A percentile compares a stretch with the other conserved stretches of the same genome.
These are phyloP conservation scores for Mycogone perniciosa DNA, from an alignment of 2,329 filamentous ascomycete genomes.

Conservation along the genomic window DNA sequence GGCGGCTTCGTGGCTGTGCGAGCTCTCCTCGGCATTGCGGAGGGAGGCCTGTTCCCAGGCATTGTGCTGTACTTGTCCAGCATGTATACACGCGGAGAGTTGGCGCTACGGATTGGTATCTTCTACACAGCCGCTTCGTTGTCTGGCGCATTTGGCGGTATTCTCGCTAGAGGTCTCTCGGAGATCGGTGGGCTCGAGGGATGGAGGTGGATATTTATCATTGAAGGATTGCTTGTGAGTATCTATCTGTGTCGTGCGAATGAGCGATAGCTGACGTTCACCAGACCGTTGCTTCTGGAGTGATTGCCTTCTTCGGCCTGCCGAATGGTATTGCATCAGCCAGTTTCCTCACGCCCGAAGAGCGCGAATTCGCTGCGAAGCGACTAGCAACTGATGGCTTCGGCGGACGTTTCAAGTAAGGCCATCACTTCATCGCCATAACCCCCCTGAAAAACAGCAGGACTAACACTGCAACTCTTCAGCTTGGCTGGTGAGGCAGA, in stretches of 20 bases:
- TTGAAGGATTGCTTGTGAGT: slow-evolving; percentile 49
- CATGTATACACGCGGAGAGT: slow-evolving; percentile 53
- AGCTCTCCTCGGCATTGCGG: slow-evolving; percentile 55
- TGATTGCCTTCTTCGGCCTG: slow-evolving; percentile 45
- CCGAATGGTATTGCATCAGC: slow-evolving; percentile 51
- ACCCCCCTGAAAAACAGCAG: not conserved
- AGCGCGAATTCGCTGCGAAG: slow-evolving; percentile 42
- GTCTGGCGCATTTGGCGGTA: slow-evolving; percentile 53
- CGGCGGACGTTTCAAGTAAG: slow-evolving; percentile 29
- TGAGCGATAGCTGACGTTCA: not conserved
- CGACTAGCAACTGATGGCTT: slow-evolving; percentile 35
- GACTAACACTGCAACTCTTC: not conserved
- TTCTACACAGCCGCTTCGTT: slow-evolving; percentile 63
- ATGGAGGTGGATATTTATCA: slow-evolving; percentile 59
- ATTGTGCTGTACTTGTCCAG: slow-evolving; percentile 62
- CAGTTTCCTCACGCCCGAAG: slow-evolving; percentile 45
- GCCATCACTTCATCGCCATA: not conserved
- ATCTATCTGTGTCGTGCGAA: not conserved
- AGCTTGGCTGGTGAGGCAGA: slow-evolving; percentile 23
- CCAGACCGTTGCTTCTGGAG: slow-evolving; percentile 49
- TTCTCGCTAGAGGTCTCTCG: slow-evolving; percentile 55
- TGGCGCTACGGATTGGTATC: slow-evolving; percentile 57
- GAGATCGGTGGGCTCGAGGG: slow-evolving; percentile 52
- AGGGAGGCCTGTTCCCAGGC: slow-evolving; percentile 60
- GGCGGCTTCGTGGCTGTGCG: slow-evolving; percentile 55